Evolutionary conservation across 768 basidiomycete species (phyloP), one percentile per base, ranked within the genome.

Genomic region (Suillus sp.): DNA sequence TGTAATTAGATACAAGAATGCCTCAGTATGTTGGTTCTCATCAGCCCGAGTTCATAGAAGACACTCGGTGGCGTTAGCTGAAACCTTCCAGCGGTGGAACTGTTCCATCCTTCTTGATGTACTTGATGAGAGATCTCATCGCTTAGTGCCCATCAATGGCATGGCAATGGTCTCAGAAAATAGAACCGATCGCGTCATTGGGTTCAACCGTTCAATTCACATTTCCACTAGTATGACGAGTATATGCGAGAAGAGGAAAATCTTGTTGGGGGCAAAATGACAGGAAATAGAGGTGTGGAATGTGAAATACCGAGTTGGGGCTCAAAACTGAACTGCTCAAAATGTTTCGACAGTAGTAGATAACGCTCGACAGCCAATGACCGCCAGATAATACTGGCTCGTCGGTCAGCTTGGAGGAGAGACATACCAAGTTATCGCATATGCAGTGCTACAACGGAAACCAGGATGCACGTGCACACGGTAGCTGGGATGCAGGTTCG

Each of bases 171-270:
- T 67, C 34, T 64, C 59, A 48, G 74, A 50, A 67, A 16, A 67
- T 37, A 3, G 69, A 69, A 1, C 57, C 37, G 64, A 18, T 30
- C 27, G 27, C 27, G 25, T 48, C 47, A 48, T 27, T 30, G 18
- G 18, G 18, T 27, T 50, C 47, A 25, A 14, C 22, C 25, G 13
- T 25, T 48, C 67, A 16, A 72, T 53, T 42, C 63, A 58, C 13
- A 68, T 68, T 63, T 71, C 67, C 14, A 47, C 68, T 38, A 70
- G 62, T 10, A 67, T 66, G 16, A 70, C 74, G 4, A 73, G 51
- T 4, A 55, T 69, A 56, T 70, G 72, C 60, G 65, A 63, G 38
- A 69, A 68, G 10, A 73, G 62, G 61, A 67, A 71, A 2, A 67
- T 47, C 27, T 60, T 66, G 45, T 68, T 60, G 20, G 57, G 4